Conservation (phyloP, 2,329 filamentous ascomycete genomes). For the Ophiostoma pallidulum region DNA sequence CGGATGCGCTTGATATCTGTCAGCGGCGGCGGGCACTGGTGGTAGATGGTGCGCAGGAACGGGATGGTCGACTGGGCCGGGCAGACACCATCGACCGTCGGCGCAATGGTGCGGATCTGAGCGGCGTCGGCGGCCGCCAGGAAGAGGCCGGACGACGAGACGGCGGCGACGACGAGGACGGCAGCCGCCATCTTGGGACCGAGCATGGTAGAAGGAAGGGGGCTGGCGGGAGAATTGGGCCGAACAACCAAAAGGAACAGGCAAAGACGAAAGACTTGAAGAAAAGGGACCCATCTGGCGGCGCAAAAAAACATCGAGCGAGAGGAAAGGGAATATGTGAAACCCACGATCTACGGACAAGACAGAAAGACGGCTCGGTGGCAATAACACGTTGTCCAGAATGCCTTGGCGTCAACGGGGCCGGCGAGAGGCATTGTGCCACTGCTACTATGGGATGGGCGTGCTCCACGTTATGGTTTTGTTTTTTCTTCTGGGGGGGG, state of each 20-base stretch:
- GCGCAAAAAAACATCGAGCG: not conserved
- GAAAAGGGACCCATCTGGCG: not conserved
- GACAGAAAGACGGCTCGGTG: not conserved
- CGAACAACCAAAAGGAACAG: too few relatives aligned
- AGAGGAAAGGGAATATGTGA: not conserved
- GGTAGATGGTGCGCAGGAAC: conserved; percentile 3
- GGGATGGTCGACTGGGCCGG: conserved; percentile 2
- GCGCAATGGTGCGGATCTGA: not conserved
- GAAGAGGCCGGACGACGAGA: not conserved
- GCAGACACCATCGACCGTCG: conserved; percentile 1
- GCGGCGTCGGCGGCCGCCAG: not conserved
- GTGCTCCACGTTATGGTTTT: not conserved
- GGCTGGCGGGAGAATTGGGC: too few relatives aligned
- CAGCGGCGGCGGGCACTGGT: conserved; percentile 5
- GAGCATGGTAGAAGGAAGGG: too few relatives aligned
- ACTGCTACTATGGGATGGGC: not conserved
- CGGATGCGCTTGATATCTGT: conserved; percentile 8
- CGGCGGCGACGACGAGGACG: not conserved
- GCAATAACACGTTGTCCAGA: conserved; percentile 15
- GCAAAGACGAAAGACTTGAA: not conserved
- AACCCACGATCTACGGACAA: not conserved
- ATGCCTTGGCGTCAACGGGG: not conserved
- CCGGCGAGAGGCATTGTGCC: conserved; percentile 2
- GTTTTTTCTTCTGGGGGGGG: not conserved
- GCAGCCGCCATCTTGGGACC: not conserved